Base-by-base conservation (phyloP, 208 protist genomes). In the Acanthamoeba triangularis region DNA sequence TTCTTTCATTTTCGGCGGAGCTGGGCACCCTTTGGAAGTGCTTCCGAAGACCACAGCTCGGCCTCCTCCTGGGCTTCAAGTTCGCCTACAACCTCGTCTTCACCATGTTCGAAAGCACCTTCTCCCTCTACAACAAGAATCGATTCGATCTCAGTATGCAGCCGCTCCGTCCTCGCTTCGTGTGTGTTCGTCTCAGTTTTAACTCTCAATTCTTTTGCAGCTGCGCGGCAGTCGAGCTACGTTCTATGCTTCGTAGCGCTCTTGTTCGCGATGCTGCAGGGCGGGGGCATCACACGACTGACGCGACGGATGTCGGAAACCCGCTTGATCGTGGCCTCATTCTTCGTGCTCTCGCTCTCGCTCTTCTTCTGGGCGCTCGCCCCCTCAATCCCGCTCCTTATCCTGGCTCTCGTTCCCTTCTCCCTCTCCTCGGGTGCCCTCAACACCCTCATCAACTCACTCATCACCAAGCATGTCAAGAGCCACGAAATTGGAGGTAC, bases 361-460 rank as follows among this genome's bases (percentile, higher is more conserved):
- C 82, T 90, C 30, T 30, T 33, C 56, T 20, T 41, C 41, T 90
- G 56, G 54, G 82, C 82, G 14, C 28, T 90, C 28, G 44, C 56
- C 28, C n/a, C 23, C 23, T 59, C 47, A 5, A 28, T 90, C 41
- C 56, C 82, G 7, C 23, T 90, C 11, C 41, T 90, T 18, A 49
- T 90, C 82, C 41, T 90, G n/a, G 23, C 56, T 13, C 56, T 90
- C 23, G 49, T 33, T 33, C 82, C 82, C 7, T 90, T 90, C n/a
- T 25, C 82, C 33, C 82, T 90, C 30, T 28, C 82, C n/a, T 41
- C 82, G 33, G 82, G 54, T 33, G 30, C 33, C n/a, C 56, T 90
- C 54, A 59, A 90, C 30, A 90, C 82, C 28, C 82, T 90, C 54
- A 90, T 90, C 52, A 90, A 90, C 54, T 90, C 82, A 1, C 56